Percentiles rank a stretch among this genome's conserved stretches.
Conservation (phyloP, 805 yeast genomes). For the Cyberlindnera amylophila region DNA sequence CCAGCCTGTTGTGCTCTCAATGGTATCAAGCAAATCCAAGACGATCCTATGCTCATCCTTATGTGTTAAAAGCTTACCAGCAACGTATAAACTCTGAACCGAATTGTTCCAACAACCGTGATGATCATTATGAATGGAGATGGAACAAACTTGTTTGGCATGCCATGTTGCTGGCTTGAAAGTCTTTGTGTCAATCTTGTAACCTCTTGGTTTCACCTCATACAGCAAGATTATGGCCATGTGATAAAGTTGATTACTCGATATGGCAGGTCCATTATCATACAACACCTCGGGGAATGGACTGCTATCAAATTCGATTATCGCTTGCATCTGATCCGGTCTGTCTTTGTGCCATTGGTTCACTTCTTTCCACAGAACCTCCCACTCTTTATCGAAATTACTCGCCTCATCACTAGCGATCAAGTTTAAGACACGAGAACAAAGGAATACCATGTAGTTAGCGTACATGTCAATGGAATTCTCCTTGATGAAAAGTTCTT, state of each 20-base stretch:
- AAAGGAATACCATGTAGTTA: slow-evolving; percentile 37
- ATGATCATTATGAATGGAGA: slow-evolving; percentile 21
- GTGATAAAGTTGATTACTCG: slow-evolving; percentile 37
- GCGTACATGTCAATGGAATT: slow-evolving; percentile 34
- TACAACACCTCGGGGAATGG: slow-evolving; percentile 38
- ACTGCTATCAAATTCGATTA: slow-evolving; percentile 29
- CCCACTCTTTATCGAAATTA: slow-evolving; percentile 37
- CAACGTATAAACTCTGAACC: slow-evolving; percentile 23
- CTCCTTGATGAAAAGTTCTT: slow-evolving; percentile 25
- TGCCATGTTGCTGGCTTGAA: slow-evolving; percentile 25
- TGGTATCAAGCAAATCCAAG: slow-evolving; percentile 27
- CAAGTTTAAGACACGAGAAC: slow-evolving; percentile 35
- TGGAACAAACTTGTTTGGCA: slow-evolving; percentile 24
- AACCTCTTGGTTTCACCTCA: slow-evolving; percentile 37
- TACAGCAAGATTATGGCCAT: slow-evolving; percentile 36
- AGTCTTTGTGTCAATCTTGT: slow-evolving; percentile 25
- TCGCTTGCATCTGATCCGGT: slow-evolving; percentile 33
- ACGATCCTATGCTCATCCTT: slow-evolving; percentile 28
- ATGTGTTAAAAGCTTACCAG: slow-evolving; percentile 24
- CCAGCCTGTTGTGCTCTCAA: slow-evolving; percentile 32
- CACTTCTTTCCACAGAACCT: slow-evolving; percentile 36
- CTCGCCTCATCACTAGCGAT: slow-evolving; percentile 24
- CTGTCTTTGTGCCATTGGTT: slow-evolving; percentile 36
- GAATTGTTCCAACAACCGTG: slow-evolving; percentile 26
- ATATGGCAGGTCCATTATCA: slow-evolving; percentile 35